These are phyloP conservation scores for Dioszegia crocea DNA, from an alignment of 768 basidiomycete species.

Conservation along the genomic window DNA sequence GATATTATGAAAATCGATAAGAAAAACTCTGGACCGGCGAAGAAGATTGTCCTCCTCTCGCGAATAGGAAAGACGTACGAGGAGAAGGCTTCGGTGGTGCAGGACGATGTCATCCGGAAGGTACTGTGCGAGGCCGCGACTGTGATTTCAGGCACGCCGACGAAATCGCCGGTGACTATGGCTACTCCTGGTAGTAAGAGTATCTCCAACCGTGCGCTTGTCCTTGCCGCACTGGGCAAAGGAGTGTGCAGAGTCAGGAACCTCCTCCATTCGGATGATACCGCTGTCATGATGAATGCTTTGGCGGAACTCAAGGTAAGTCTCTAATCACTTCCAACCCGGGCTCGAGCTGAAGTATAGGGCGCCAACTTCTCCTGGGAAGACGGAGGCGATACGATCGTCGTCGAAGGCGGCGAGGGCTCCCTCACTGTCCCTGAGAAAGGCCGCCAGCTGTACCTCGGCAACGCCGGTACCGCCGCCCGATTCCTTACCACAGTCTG, in stretches of 20 bases:
- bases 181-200: conserved; percentile 94
- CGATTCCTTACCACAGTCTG: conserved; percentile 97
- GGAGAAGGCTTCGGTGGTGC: conserved; percentile 79
- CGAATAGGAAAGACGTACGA: conserved; percentile 89
- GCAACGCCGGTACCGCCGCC: conserved; percentile 95
- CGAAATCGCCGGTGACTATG: conserved; percentile 61
- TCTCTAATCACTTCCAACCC: no score
- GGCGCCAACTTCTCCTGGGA: conserved; percentile 93
- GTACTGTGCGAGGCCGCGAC: conserved; percentile 75
- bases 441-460: conserved; percentile 86
- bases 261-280: conserved; percentile 93
- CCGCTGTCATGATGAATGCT: conserved; percentile 98
- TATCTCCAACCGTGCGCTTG: conserved; percentile 88
- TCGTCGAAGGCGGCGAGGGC: conserved; percentile 83
- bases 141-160: conserved; percentile 67
- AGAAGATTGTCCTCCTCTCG: conserved; percentile 89
- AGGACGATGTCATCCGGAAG: conserved; percentile 73
- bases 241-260: conserved; percentile 87
- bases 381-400: conserved; percentile 89
- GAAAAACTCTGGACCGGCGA: conserved; percentile 87
- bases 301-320: conserved; percentile 76
- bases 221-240: conserved; percentile 83
- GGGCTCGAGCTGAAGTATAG: conserved; percentile 51
- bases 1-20: conserved; percentile 97
- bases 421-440: conserved; percentile 67